A percentile compares a stretch with the other conserved stretches of the same genome.
Evolutionary conservation across 352 stramenopile species (phyloP).

Genomic region (Globisporangium apiculatum): DNA sequence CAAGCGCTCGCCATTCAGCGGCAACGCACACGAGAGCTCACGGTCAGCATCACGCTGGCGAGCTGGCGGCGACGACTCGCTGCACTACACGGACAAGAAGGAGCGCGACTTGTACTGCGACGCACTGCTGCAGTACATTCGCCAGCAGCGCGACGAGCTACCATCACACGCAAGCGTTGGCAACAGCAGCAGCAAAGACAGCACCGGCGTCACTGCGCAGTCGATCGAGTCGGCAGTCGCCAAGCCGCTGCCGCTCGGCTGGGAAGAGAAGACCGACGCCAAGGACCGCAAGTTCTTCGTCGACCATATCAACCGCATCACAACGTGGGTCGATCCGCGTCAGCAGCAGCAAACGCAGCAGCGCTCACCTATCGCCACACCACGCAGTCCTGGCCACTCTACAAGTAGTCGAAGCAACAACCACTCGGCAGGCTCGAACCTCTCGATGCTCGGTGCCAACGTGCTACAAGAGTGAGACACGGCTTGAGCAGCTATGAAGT

Average conservation of each 20-base stretch:
- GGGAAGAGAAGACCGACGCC: constrained; percentile 60
- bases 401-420: not conserved
- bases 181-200: not conserved
- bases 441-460: constrained; percentile 8
- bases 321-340: constrained; percentile 62
- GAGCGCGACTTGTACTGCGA: constrained; percentile 62
- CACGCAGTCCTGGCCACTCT: not conserved
- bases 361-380: not conserved
- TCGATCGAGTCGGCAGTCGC: too few species aligned
- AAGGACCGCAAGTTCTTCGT: constrained; percentile 71
- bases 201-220: too few species aligned
- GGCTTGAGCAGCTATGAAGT: too few species aligned
- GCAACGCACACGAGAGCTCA: constrained; percentile 4
- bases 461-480: constrained; percentile 8
- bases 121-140: constrained; percentile 62
- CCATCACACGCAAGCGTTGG: not conserved
- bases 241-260: constrained; percentile 44
- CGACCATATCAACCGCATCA: constrained; percentile 68
- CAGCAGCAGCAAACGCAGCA: not conserved
- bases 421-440: constrained; percentile 3
- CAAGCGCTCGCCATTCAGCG: constrained; percentile 14
- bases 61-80: constrained; percentile 15
- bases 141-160: constrained; percentile 53
- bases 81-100: constrained; percentile 42
- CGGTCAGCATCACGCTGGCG: constrained; percentile 22